Conservation (phyloP, 805 yeast species). For the Clavispora santaluciae region DNA sequence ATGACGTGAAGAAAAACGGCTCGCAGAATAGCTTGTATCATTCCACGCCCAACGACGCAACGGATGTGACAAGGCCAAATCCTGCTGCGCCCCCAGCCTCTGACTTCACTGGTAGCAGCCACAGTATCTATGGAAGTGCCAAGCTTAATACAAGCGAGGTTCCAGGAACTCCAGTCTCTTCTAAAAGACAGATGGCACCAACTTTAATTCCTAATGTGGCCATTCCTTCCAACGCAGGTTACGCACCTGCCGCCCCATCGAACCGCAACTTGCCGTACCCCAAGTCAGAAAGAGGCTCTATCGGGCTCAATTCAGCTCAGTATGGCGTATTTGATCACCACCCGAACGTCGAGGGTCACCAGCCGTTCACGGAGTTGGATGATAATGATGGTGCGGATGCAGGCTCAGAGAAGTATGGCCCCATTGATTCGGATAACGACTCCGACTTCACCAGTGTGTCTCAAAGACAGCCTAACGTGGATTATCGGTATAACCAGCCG, state of each 20-base stretch:
- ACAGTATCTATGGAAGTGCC: conserved; percentile 5
- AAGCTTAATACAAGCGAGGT: conserved; percentile 25
- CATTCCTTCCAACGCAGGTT: conserved; percentile 21
- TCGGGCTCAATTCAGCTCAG: conserved; percentile 11
- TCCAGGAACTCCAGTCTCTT: conserved; percentile 30
- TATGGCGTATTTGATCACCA: conserved; percentile 41
- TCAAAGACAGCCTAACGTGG: conserved; percentile 67
- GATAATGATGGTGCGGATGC: conserved; percentile 15
- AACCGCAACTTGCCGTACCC: conserved; percentile 21
- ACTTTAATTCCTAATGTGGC: conserved; percentile 23
- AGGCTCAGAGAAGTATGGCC: conserved; percentile 6
- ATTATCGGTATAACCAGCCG: conserved; percentile 3
- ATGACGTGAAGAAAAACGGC: conserved; percentile 3
- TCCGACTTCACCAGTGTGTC: conserved; percentile 78
- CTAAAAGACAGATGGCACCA: conserved; percentile 31
- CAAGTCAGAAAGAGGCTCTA: conserved; percentile 13
- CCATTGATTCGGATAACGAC: conserved; percentile 35
- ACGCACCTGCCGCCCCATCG: conserved; percentile 9
- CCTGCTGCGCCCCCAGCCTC: conserved; percentile 11
- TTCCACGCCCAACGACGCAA: conserved; percentile 28
- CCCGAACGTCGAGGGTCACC: conserved; percentile 42
- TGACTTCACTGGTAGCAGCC: conserved; percentile 1
- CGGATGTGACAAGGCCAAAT: conserved; percentile 26
- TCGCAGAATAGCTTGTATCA: conserved; percentile 24
- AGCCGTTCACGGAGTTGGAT: conserved; percentile 39